Evolutionary conservation across 371 early-diverging fungal species (phyloP).

Genomic region (Syncephalis plumigaleata): DNA sequence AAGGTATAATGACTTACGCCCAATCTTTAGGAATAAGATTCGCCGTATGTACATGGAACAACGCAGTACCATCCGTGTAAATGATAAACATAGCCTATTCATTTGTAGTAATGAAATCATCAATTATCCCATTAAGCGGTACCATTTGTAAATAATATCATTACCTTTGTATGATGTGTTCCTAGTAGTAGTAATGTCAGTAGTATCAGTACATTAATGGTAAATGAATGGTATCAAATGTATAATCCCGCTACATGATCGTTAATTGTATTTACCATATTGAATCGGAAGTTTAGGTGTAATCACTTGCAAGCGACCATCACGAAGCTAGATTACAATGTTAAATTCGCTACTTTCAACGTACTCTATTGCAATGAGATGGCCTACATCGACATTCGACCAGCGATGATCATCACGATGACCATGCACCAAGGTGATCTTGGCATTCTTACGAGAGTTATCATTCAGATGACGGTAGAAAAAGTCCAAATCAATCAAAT

Average conservation of each 20-base stretch:
- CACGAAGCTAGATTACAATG: neutral
- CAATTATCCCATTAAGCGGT: too few relatives aligned
- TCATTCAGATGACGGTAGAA: conserved; percentile 2
- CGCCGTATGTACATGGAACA: conserved; percentile 38
- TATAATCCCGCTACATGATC: too few relatives aligned
- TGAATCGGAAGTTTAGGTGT: neutral
- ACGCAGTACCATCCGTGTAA: conserved; percentile 19
- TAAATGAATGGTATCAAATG: too few relatives aligned
- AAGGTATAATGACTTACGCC: conserved; percentile 23
- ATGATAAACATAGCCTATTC: conserved; percentile 31
- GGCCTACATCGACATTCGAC: conserved; percentile 7
- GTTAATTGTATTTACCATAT: neutral
- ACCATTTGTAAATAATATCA: too few relatives aligned
- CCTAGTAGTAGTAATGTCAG: too few relatives aligned
- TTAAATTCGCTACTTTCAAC: neutral
- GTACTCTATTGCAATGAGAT: too few relatives aligned
- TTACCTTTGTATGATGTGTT: conserved; percentile 40
- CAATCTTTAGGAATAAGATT: conserved; percentile 39
- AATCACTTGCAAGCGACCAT: neutral
- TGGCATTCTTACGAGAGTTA: conserved; percentile 5
- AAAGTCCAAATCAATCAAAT: conserved; percentile 19
- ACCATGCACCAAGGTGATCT: conserved; percentile 10
- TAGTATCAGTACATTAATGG: too few relatives aligned
- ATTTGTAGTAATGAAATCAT: too few relatives aligned
- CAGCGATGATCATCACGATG: conserved; percentile 12